Percentiles rank a stretch among this genome's conserved stretches.
Conservation (phyloP, 129 eudicot species). For the Silybum marianum region DNA sequence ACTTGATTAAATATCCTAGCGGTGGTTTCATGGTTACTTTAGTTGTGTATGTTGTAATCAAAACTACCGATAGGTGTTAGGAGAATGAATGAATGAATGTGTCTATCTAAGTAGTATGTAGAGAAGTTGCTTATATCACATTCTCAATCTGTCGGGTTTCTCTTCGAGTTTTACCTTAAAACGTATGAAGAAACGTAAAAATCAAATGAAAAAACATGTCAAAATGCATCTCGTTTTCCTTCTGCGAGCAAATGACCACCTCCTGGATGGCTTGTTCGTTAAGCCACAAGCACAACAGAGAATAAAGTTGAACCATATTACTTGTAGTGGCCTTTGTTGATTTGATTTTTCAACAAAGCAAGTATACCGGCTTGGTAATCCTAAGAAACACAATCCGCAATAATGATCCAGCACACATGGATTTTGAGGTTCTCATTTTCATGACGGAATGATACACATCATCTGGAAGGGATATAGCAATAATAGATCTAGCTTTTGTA, state of each 20-base stretch:
- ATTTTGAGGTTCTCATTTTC: too few species aligned
- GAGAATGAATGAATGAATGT: slow-evolving; percentile 9
- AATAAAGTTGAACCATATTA: background rate
- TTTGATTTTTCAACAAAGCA: background rate
- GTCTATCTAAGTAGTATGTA: background rate
- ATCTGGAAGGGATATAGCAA: too few species aligned
- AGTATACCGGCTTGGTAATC: background rate
- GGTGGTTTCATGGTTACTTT: slow-evolving; percentile 19
- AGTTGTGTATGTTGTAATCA: slow-evolving; percentile 44
- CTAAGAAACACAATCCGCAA: too few species aligned
- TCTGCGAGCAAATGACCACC: background rate
- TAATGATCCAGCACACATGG: too few species aligned
- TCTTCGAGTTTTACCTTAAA: background rate
- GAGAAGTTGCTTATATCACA: slow-evolving; percentile 3
- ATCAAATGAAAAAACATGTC: background rate
- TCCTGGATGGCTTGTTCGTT: background rate
- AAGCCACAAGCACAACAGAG: background rate
- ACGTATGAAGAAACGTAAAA: background rate
- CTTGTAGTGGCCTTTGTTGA: background rate
- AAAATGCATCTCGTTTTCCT: too few species aligned
- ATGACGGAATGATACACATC: too few species aligned
- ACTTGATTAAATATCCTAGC: slow-evolving; percentile 19
- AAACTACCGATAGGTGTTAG: slow-evolving; percentile 29
- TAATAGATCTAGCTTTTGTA: too few species aligned
- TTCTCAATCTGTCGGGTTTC: background rate